phyloP scores from a whole-genome alignment of 2,329 filamentous ascomycete genomes.

The Apiospora rasikravindrae region DNA sequence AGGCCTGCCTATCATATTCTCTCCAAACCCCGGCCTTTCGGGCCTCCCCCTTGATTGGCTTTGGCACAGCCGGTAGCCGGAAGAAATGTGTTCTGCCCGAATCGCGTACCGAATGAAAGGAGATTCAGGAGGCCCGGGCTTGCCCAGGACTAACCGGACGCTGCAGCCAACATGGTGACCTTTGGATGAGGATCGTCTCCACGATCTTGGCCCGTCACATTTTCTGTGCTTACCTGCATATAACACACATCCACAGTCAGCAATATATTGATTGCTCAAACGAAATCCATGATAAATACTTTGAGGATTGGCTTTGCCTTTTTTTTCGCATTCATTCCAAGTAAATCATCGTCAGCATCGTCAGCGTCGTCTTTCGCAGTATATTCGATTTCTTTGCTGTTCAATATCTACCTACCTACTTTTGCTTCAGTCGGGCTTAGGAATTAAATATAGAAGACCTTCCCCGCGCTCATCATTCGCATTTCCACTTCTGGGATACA shows the following conservation, averaged over 20 bases:
- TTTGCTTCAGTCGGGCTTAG: no score
- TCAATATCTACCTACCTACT: neutral
- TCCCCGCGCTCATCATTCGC: no score
- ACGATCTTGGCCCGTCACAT: neutral
- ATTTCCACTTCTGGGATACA: neutral
- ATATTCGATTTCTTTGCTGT: neutral
- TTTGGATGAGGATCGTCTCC: conserved; percentile 1
- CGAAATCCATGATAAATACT: neutral
- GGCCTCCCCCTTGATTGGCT: neutral
- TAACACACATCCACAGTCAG: neutral
- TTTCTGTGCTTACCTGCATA: neutral
- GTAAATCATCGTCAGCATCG: neutral
- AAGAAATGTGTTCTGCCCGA: neutral
- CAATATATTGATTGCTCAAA: neutral
- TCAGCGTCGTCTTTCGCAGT: neutral
- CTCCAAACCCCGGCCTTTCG: neutral
- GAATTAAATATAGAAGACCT: no score
- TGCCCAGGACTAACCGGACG: neutral
- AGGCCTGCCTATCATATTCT: conserved; percentile 13
- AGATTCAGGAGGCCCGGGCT: neutral
- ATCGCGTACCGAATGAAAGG: neutral
- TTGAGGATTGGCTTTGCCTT: neutral
- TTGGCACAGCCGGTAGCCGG: neutral
- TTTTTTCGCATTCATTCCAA: neutral
- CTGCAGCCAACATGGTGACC: neutral